Conservation (phyloP, 495 filamentous ascomycete species). For the Aspergillus cavernicola region DNA sequence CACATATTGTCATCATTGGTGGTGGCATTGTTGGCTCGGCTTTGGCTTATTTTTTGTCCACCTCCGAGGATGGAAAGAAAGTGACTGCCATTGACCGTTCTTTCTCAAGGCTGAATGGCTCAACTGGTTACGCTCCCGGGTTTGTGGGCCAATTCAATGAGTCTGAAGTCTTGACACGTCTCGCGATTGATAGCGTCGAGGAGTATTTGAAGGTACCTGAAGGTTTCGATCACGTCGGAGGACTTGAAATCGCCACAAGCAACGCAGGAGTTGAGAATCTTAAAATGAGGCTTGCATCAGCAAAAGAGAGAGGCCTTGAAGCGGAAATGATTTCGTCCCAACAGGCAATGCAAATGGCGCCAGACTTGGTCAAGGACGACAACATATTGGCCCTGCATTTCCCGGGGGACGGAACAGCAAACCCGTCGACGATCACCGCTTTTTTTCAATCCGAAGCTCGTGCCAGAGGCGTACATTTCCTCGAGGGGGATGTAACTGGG, state of each 20-base stretch:
- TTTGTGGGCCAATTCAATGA: constrained; percentile 39
- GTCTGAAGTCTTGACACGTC: constrained; percentile 26
- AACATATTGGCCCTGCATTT: constrained; percentile 22
- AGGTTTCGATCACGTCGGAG: constrained; percentile 29
- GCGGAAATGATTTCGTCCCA: constrained; percentile 27
- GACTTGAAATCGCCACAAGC: constrained; percentile 29
- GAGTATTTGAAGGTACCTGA: constrained; percentile 28
- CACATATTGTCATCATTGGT: constrained; percentile 39
- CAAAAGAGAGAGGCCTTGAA: constrained; percentile 19
- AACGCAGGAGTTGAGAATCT: constrained; percentile 20
- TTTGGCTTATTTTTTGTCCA: constrained; percentile 31
- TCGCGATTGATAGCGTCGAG: constrained; percentile 29
- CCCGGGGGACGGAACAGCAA: constrained; percentile 28
- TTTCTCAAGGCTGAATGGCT: constrained; percentile 19
- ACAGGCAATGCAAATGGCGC: constrained; percentile 24
- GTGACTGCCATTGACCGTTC: constrained; percentile 28
- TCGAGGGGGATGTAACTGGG: constrained; percentile 22
- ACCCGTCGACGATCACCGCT: constrained; percentile 20
- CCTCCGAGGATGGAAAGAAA: constrained; percentile 15
- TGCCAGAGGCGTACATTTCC: constrained; percentile 19
- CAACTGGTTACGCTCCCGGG: constrained; percentile 31
- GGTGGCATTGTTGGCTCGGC: constrained; percentile 45
- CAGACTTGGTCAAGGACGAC: constrained; percentile 26
- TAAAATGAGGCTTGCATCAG: constrained; percentile 19
- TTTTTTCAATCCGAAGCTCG: constrained; percentile 26